A percentile compares a stretch with the other conserved stretches of the same genome.
Evolutionary conservation across 805 yeast species (phyloP).

Genomic region (Brettanomyces custersianus): DNA sequence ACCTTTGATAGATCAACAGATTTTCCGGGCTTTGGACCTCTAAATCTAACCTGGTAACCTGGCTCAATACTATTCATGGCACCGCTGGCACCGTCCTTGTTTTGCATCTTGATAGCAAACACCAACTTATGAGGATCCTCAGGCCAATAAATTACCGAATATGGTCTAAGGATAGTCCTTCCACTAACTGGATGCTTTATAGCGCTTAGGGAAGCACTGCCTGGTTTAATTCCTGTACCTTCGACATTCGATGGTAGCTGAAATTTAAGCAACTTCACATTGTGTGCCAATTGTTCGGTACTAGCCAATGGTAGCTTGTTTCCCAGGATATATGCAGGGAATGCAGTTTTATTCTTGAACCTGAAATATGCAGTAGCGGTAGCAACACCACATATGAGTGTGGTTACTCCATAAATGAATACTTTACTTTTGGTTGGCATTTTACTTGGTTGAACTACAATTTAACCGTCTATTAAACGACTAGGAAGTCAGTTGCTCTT

Average conservation of each 20-base stretch:
- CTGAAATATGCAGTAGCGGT: no score
- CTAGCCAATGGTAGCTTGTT: neutral
- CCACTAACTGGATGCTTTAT: conserved; percentile 2
- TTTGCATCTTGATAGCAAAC: conserved; percentile 5
- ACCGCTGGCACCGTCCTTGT: conserved; percentile 2
- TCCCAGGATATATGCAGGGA: neutral
- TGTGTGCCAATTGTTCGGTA: neutral
- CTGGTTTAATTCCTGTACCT: neutral
- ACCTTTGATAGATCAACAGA: neutral
- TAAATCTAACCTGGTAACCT: conserved; percentile 3
- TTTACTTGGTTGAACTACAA: no score
- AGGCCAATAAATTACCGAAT: conserved; percentile 4
- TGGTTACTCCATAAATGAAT: no score
- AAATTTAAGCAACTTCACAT: conserved; percentile 2
- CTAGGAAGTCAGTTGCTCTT: no score
- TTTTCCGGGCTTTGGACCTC: conserved; percentile 4
- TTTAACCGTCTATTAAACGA: no score
- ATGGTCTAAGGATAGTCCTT: conserved; percentile 3
- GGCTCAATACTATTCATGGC: neutral
- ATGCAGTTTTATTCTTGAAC: no score
- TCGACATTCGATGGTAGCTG: neutral
- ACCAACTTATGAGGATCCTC: conserved; percentile 3
- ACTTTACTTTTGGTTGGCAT: no score
- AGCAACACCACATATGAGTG: no score
- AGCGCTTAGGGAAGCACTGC: neutral